Base-by-base conservation (phyloP, 176 grass and related monocot species). In the Bonia amplexicaulis region DNA sequence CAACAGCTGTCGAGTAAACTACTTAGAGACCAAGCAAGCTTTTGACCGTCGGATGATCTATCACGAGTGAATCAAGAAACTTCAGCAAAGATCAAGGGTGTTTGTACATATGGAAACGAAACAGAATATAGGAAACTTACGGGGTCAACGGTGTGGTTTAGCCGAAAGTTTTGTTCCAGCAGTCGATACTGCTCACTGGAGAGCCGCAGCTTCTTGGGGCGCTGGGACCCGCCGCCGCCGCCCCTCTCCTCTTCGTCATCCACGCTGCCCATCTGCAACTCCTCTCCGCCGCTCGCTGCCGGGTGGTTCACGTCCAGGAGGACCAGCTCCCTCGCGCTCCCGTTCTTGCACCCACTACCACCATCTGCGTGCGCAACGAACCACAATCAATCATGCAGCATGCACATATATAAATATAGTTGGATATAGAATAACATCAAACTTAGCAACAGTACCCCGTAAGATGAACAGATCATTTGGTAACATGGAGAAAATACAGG, bases 91-190 rank as follows among this genome's bases (percentile, higher is more conserved):
- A 57, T 62, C 23, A 12, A 26, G 1, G 4, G 11, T 11, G n/a
- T 12, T 59, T 19, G 10, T 52, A 19, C 9, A n/a, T 8, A 20
- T 66, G 3, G n/a, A 22, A 84, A 53, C 6, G 27, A 57, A 68
- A 40, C 64, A 53, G 41, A n/a, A n/a, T 19, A 73, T 17, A 20
- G 19, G 8, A n/a, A 66, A 42, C 31, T 77, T 65, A 91, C 92
- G 23, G 74, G 83, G 47, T 83, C 76, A 59, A 90, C 55, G 68
- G 55, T 84, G 31, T 86, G 82, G 27, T 88, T 89, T 69, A 88
- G 73, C 45, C 88, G 86, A 58, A 90, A 94, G 59, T 73, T 77
- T 49, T 71, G 90, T 54, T 94, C 90, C 22, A 94, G 90, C 53
- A 74, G 42, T 6, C 71, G 62, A 35, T 39, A 62, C 80, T 94